Conservation (phyloP, 495 filamentous ascomycete species). For the Podospora australis region DNA sequence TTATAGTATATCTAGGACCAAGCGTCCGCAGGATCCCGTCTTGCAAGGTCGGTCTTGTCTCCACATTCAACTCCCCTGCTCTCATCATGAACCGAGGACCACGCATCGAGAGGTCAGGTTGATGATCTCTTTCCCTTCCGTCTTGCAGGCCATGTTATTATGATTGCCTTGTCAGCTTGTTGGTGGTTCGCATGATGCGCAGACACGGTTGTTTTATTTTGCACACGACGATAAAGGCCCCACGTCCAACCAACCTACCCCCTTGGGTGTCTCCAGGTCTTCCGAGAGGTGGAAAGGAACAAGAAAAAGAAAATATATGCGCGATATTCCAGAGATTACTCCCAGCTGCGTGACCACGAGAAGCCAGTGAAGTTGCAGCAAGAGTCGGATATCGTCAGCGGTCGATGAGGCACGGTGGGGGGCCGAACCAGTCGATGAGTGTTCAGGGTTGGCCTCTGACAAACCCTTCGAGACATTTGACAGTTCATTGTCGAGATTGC, state of each 20-base stretch:
- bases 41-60: constrained; percentile 5
- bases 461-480: not conserved
- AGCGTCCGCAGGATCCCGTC: constrained; percentile 10
- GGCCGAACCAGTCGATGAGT: not conserved
- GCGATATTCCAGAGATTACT: no score
- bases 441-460: not conserved
- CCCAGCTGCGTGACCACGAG: no score
- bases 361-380: no score
- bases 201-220: not conserved
- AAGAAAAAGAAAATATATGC: no score
- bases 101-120: not conserved
- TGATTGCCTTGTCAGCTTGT: not conserved
- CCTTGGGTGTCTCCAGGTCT: not conserved
- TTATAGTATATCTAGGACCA: constrained; percentile 17
- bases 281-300: not conserved
- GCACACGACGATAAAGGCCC: not conserved
- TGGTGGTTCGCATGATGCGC: not conserved
- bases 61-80: constrained; percentile 4
- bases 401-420: not conserved
- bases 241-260: not conserved
- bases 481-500: constrained; percentile 13
- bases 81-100: not conserved
- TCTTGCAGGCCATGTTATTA: not conserved
- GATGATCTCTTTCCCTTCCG: not conserved
- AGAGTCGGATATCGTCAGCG: not conserved